Evolutionary conservation across 352 stramenopile species (phyloP).

Genomic region (Globisporangium viniferum): DNA sequence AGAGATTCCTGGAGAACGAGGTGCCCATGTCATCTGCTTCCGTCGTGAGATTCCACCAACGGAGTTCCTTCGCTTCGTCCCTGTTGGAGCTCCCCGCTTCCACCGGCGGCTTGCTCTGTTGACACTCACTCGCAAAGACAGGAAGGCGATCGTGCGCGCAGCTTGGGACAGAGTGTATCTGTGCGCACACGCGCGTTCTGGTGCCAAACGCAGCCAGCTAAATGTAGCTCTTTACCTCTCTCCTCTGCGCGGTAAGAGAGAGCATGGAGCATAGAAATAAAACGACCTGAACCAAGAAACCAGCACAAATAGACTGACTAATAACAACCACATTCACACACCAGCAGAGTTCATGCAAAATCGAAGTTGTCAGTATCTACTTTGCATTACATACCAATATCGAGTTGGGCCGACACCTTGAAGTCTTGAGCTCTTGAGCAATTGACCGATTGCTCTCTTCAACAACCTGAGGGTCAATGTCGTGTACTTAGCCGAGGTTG

Average conservation of each 20-base stretch:
- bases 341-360: not conserved
- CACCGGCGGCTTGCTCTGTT: not conserved
- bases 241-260: slow-evolving; percentile 2
- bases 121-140: not conserved
- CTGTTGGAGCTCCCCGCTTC: not conserved
- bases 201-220: not conserved
- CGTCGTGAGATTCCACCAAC: not conserved
- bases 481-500: slow-evolving; percentile 53
- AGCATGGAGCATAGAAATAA: slow-evolving; percentile 3
- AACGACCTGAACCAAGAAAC: not conserved
- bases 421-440: not conserved
- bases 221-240: not conserved
- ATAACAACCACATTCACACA: not conserved
- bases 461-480: not conserved
- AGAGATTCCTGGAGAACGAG: slow-evolving; percentile 58
- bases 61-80: not conserved
- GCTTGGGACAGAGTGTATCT: not conserved
- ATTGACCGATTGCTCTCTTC: not conserved
- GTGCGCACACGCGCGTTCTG: not conserved
- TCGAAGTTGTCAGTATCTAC: not conserved
- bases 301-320: slow-evolving; percentile 5
- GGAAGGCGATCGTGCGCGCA: not conserved
- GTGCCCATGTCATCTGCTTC: slow-evolving; percentile 62
- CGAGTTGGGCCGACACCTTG: not conserved
- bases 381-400: slow-evolving; percentile 13